Percentiles rank a stretch among this genome's conserved stretches.
phyloP scores from a whole-genome alignment of 2,329 filamentous ascomycete genomes.

The Stachybotrys chartarum region DNA sequence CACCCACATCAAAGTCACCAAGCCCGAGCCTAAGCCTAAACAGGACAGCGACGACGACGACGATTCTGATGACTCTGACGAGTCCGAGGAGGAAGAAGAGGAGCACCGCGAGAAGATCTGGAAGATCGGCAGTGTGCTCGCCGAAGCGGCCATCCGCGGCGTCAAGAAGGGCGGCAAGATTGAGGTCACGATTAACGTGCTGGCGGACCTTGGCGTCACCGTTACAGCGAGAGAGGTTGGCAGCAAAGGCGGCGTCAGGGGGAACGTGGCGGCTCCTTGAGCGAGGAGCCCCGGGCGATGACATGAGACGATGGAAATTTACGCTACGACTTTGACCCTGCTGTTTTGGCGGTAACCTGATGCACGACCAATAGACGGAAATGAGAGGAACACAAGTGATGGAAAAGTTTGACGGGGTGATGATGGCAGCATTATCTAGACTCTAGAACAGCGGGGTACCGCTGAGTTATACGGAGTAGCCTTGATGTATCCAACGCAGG shows the following conservation, averaged over 20 bases:
- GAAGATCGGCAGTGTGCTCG: slow-evolving; percentile 77
- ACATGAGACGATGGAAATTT: not conserved
- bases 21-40: slow-evolving; percentile 73
- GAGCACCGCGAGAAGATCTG: slow-evolving; percentile 86
- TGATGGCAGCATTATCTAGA: not conserved
- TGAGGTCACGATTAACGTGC: slow-evolving; percentile 87
- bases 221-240: slow-evolving; percentile 81
- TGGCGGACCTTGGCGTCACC: slow-evolving; percentile 69
- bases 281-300: not conserved
- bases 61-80: slow-evolving; percentile 54
- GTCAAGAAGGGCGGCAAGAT: slow-evolving; percentile 87
- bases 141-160: slow-evolving; percentile 76
- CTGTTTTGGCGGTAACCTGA: not conserved
- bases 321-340: not conserved
- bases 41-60: slow-evolving; percentile 62
- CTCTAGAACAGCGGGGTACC: not conserved
- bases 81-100: slow-evolving; percentile 72
- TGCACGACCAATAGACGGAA: not conserved
- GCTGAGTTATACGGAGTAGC: not conserved
- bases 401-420: not conserved
- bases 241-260: slow-evolving; percentile 75
- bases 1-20: slow-evolving; percentile 88
- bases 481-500: not conserved
- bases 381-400: not conserved
- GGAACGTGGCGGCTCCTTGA: slow-evolving; percentile 33